Base-by-base conservation (phyloP, 306 rosid species). In the Ceratonia siliqua region DNA sequence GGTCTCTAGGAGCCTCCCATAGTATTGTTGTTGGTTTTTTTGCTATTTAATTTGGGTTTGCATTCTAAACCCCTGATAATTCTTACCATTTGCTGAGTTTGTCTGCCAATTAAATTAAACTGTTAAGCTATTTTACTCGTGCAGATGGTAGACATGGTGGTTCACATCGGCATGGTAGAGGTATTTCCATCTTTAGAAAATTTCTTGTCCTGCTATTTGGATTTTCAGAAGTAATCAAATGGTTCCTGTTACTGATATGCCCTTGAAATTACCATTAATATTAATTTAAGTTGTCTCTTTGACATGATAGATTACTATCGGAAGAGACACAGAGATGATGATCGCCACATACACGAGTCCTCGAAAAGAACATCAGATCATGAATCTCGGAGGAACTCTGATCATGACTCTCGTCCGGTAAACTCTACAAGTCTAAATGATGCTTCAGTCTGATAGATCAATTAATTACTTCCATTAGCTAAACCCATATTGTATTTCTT, bases 71-170 rank as follows among this genome's bases (percentile, higher is more conserved):
- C 24, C 41, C 21, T 50, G 21, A 39, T 78, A 35, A 24, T 68
- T 57, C 43, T 57, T 68, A 20, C 57, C 74, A 68, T 62, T 46
- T 62, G 12, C 35, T 8, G 65, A 15, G 14, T 54, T 45, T 68
- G 45, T 41, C 20, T 62, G 35, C 13, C 67, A 66, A 6, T 25
- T 27, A 57, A 68, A 43, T 73, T 73, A 43, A 77, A 61, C 46
- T 17, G 18, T 55, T 64, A 46, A n/a, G 21, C 64, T 48, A 33
- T 68, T 74, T 62, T 73, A 25, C 46, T 81, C 10, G 43, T 85
- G 80, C 87, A 93, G 98, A 89, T 91, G 89, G 92, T 53, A 88
- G 97, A 81, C 97, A 86, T 41, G 96, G 96, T 39, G 92, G 92
- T 13, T 76, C 87, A 68, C 63, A 85, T 79, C 89, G 91, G 54